phyloP scores from a whole-genome alignment of 257 asterid genomes.

The Jacaranda mimosifolia region DNA sequence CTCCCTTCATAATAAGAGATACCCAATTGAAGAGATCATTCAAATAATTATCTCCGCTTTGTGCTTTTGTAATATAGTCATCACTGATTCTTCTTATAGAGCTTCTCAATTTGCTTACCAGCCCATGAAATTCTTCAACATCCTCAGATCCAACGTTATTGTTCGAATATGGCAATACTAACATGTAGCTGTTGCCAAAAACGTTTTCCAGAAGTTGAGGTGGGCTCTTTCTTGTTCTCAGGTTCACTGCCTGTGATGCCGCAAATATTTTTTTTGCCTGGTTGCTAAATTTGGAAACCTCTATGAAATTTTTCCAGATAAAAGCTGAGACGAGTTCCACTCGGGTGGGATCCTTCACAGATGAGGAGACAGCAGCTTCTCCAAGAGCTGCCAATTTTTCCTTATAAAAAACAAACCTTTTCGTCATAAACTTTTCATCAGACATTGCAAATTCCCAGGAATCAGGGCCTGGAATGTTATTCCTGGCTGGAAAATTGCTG shows the following conservation, averaged over 20 bases:
- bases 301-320: conserved; percentile 50
- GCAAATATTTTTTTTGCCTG: conserved; percentile 1
- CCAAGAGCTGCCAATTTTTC: conserved; percentile 34
- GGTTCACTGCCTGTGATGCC: conserved; percentile 40
- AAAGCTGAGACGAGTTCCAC: conserved; percentile 59
- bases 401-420: conserved; percentile 32
- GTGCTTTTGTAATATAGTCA: conserved; percentile 14
- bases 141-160: too few species aligned
- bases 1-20: not conserved
- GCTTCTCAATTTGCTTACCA: conserved; percentile 8
- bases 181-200: conserved; percentile 11
- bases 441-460: not conserved
- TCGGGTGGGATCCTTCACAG: conserved; percentile 46
- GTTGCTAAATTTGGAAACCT: conserved; percentile 23
- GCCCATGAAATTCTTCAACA: not conserved
- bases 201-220: conserved; percentile 17
- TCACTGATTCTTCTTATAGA: not conserved
- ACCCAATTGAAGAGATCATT: not conserved
- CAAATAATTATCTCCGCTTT: not conserved
- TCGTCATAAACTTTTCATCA: not conserved
- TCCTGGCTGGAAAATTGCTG: conserved; percentile 33
- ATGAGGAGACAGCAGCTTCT: not conserved
- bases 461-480: conserved; percentile 23
- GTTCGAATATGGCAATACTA: not conserved
- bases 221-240: conserved; percentile 50